Base-by-base conservation (phyloP, 2,329 filamentous ascomycete species). In the Xylariomycetidae sp. region DNA sequence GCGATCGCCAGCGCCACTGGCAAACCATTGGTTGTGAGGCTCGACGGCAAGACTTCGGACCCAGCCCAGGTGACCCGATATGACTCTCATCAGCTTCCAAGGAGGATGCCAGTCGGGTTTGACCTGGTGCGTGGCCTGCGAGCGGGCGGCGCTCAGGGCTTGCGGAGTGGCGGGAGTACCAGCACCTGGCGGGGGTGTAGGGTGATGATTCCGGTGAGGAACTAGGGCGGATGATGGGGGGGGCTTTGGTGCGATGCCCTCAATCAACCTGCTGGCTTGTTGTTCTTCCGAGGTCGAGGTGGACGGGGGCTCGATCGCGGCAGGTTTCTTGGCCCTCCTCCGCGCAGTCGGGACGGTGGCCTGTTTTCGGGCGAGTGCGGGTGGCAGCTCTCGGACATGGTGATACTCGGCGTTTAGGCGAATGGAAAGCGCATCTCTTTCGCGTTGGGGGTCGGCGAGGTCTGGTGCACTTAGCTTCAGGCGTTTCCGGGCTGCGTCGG, bases 81-180 rank as follows among this genome's bases (percentile, higher is more conserved):
- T 95, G 41, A 98, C 94, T 41, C 92, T 80, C 84, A 95, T 94
- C 40, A 97, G 72, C 73, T 96, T 97, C 92, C 94, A 98, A 10
- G 94, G 94, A 41, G 89, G 79, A 59, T 98, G 92, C 92, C 92
- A 98, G 38, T 96, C 84, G 1, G 94, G 94, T 58, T 82, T 88
- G 37, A 80, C 70, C 45, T 66, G 52, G 56, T 63, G 53, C 51
- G 57, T 54, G 49, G 62, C 41, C 54, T 64, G 41, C 41, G 55
- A 50, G 42, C 58, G 53, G 36, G 61, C 42, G 42, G 51, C 38
- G 33, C 46, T 49, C 40, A 58, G 40, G 23, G 51, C 45, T 34
- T 49, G 44, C n/a, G 47, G 33, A 23, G 20, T 23, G n/a, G n/a
- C 8, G 10, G 40, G 48, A 11, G 45, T 48, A n/a, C n/a, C n/a